Conservation (phyloP, 352 stramenopile species). For the Pythium sukuiense region DNA sequence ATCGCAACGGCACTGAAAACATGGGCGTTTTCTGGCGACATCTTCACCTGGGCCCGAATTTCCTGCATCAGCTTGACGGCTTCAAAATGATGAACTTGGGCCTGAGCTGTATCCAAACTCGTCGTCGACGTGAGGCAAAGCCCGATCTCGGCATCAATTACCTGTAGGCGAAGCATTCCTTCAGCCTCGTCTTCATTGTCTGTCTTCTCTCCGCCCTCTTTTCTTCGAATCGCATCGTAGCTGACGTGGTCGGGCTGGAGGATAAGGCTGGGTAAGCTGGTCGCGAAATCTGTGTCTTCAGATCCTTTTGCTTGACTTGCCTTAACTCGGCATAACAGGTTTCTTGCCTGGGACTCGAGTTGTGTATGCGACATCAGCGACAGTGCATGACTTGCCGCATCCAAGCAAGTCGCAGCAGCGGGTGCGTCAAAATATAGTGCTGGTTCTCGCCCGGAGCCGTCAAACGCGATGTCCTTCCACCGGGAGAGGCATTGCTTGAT, state of each 20-base stretch:
- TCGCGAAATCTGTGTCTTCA: not conserved
- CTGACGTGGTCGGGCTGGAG: conserved; percentile 21
- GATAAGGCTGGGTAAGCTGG: conserved; percentile 29
- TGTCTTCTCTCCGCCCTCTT: not conserved
- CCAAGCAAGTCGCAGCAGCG: conserved; percentile 35
- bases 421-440: conserved; percentile 39
- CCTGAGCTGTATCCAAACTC: conserved; percentile 4
- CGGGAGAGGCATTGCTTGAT: conserved; percentile 47
- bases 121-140: conserved; percentile 12
- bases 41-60: conserved; percentile 11
- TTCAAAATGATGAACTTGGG: conserved; percentile 8
- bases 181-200: not conserved
- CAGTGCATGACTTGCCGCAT: conserved; percentile 52
- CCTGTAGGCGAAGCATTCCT: conserved; percentile 3
- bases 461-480: conserved; percentile 19
- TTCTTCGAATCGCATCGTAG: not conserved
- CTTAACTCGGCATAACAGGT: conserved; percentile 1
- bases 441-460: not conserved
- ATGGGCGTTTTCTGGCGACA: conserved; percentile 11
- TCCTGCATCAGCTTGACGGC: conserved; percentile 10
- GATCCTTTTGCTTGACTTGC: not conserved
- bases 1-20: conserved; percentile 31
- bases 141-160: conserved; percentile 28
- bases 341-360: conserved; percentile 35
- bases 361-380: conserved; percentile 52